Base-by-base conservation (phyloP, 2,329 filamentous ascomycete genomes). In the Biscogniauxia mediterranea region DNA sequence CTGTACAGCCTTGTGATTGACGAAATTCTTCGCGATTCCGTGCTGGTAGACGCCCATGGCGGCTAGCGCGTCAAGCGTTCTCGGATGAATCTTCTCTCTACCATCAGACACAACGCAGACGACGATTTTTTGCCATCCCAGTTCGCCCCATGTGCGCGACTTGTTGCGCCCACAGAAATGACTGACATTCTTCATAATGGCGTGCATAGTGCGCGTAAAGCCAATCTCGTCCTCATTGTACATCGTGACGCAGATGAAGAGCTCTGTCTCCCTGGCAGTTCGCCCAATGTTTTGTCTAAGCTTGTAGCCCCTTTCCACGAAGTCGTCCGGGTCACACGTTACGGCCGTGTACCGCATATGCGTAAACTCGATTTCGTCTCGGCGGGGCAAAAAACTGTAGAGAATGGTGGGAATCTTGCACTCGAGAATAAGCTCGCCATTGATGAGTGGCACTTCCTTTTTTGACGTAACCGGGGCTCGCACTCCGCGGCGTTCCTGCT, bases 51-150 rank as follows among this genome's bases (percentile, higher is more conserved):
- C 93, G 63, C 95, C 95, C 87, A 99, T 95, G 32, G 95, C 95
- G 11, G 96, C 95, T 64, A 99, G 80, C 5, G 93, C 95, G 74
- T 99, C 96, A 1, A 99, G 84, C 0, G 95, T 98, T 60, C 95
- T 85, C 13, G 93, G 92, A 74, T 99, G 92, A 32, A 99, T 94
- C 77, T 93, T 93, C 57, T 74, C 72, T 65, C 95, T 93, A 62
- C 95, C 95, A 72, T 99, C 95, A 70, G 93, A 97, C 67, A 99
- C 95, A 52, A 99, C 88, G 75, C 94, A 98, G 11, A 99, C 95
- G 9, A 99, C 95, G 70, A 99, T 98, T 82, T 99, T 99, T 81
- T 99, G 98, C 95, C 95, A 99, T 4, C 94, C 93, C 70, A 97
- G 92, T 76, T 96, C 95, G 67, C 95, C 95, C 95, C 95, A 99